Percentiles rank a stretch among this genome's conserved stretches.
Conservation (phyloP, 2,329 filamentous ascomycete genomes). For the Fusarium beomiforme region DNA sequence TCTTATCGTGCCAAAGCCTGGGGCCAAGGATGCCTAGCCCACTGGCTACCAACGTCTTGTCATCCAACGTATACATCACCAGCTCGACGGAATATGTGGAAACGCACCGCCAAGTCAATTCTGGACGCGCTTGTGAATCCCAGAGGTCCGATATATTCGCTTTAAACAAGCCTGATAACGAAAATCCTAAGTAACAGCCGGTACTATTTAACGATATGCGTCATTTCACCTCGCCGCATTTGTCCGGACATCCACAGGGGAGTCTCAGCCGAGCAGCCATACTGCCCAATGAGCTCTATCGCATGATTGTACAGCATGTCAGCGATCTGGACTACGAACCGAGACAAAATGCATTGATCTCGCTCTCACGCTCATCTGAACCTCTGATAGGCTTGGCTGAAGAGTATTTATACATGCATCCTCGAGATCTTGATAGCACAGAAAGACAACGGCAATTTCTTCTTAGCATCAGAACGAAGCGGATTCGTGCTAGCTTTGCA, state of each 20-base stretch:
- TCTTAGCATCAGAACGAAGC: background rate
- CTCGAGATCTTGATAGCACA: background rate
- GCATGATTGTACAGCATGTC: background rate
- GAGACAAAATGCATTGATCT: background rate
- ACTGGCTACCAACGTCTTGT: no score
- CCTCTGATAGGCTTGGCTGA: background rate
- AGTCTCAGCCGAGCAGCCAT: background rate
- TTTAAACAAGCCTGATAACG: no score
- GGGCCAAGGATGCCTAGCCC: no score
- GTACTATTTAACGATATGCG: no score
- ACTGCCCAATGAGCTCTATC: background rate
- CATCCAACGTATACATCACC: no score
- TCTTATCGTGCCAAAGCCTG: no score
- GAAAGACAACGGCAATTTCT: background rate
- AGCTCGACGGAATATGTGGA: no score
- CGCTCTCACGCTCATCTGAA: background rate
- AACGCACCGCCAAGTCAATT: no score
- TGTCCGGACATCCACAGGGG: background rate
- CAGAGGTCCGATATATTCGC: no score
- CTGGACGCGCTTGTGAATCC: no score
- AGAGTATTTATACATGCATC: background rate
- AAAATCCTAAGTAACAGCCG: no score
- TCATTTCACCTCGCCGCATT: no score
- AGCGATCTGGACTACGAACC: background rate
- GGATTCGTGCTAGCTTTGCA: background rate